Conservation (phyloP, 2,329 filamentous ascomycete genomes). For the Aureobasidium vineae region DNA sequence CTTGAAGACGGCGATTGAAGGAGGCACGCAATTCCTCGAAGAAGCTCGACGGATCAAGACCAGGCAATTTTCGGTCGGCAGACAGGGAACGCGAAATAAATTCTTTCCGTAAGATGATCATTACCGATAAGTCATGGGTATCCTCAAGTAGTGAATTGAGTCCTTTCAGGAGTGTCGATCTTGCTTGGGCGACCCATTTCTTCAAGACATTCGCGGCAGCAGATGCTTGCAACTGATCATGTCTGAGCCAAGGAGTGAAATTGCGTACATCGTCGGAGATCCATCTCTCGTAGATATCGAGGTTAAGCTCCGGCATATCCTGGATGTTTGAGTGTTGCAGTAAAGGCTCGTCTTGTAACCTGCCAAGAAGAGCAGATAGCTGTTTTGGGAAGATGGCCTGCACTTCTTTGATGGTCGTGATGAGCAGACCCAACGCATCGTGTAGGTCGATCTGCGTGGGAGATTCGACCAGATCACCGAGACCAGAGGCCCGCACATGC, state of each 20-base stretch:
- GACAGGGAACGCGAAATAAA: conserved; percentile 16
- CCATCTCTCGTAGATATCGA: conserved; percentile 78
- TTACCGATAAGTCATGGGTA: neutral
- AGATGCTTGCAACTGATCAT: conserved; percentile 61
- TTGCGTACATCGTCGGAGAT: conserved; percentile 77
- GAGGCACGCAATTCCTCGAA: conserved; percentile 26
- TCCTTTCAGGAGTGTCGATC: conserved; percentile 63
- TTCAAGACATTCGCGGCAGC: conserved; percentile 46
- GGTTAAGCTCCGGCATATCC: conserved; percentile 64
- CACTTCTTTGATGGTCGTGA: conserved; percentile 72
- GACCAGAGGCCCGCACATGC: conserved; percentile 66
- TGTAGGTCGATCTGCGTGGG: conserved; percentile 55
- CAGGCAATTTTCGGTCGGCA: conserved; percentile 26
- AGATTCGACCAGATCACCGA: conserved; percentile 61
- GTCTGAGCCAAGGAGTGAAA: conserved; percentile 83
- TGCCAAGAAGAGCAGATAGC: conserved; percentile 66
- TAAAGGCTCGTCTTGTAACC: conserved; percentile 67
- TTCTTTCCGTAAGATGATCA: conserved; percentile 22
- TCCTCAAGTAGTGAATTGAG: conserved; percentile 9
- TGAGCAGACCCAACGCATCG: conserved; percentile 68
- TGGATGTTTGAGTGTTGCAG: conserved; percentile 68
- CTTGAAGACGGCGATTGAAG: conserved; percentile 24
- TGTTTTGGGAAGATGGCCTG: conserved; percentile 71
- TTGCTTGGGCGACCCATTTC: conserved; percentile 70
- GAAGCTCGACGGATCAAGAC: conserved; percentile 26